These are phyloP conservation scores for Lipomyces kockii DNA, from an alignment of 805 yeast species.

Conservation along the genomic window DNA sequence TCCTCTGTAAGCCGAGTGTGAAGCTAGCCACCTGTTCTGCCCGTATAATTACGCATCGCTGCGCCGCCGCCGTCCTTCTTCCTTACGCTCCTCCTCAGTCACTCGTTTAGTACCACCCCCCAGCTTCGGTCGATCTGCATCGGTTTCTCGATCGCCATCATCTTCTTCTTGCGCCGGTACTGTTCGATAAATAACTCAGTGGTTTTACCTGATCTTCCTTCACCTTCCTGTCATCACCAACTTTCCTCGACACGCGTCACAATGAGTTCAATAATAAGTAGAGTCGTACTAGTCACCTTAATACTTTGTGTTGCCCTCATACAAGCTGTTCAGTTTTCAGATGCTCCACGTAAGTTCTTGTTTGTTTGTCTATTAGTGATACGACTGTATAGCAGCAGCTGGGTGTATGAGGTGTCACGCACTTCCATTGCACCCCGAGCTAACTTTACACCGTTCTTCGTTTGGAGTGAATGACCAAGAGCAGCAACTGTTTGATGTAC, in stretches of 20 bases:
- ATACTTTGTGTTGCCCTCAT: conserved; percentile 5
- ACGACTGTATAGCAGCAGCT: too few species aligned
- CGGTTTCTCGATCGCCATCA: neutral
- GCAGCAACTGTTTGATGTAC: neutral
- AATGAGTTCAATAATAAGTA: conserved; percentile 8
- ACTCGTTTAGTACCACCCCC: neutral
- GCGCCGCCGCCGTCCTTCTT: neutral
- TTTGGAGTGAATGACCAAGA: neutral
- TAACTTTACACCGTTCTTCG: too few species aligned
- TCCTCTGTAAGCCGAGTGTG: neutral
- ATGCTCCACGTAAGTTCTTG: conserved; percentile 7
- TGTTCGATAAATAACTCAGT: neutral
- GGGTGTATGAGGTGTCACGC: too few species aligned
- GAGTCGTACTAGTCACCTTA: neutral
- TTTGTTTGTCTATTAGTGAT: too few species aligned
- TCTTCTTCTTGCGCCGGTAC: neutral
- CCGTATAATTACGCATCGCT: neutral
- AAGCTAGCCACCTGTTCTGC: neutral
- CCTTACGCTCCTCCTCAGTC: neutral
- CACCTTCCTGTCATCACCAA: neutral
- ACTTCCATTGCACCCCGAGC: too few species aligned
- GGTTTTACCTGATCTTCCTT: neutral
- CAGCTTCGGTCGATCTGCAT: neutral
- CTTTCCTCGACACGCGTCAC: neutral
- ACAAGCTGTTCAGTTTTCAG: conserved; percentile 2